Percentiles rank a stretch among this genome's conserved stretches.
Conservation (phyloP, 2,329 filamentous ascomycete genomes). For the Mycogone perniciosa region DNA sequence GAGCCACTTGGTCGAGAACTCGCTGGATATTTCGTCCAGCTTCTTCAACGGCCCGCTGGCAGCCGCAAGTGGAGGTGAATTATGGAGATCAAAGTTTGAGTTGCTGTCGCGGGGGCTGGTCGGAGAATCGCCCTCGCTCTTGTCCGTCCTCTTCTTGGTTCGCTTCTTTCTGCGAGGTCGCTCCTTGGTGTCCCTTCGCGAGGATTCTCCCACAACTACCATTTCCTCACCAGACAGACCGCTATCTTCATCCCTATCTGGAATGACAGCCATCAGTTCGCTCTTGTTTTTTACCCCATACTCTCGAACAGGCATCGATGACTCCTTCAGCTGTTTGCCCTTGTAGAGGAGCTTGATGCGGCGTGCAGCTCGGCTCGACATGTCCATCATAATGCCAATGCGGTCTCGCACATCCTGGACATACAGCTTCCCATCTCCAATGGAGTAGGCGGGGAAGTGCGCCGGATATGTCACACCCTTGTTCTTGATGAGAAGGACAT, state of each 20-base stretch:
- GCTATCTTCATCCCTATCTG: slow-evolving; percentile 32
- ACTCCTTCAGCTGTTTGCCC: slow-evolving; percentile 62
- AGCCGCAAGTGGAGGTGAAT: slow-evolving; percentile 23
- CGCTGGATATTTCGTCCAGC: slow-evolving; percentile 57
- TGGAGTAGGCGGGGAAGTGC: slow-evolving; percentile 69
- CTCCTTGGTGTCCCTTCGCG: slow-evolving; percentile 28
- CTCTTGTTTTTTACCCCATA: slow-evolving; percentile 57
- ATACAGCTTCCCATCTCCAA: slow-evolving; percentile 64
- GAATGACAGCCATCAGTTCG: slow-evolving; percentile 48
- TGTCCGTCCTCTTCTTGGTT: slow-evolving; percentile 38
- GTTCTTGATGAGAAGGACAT: slow-evolving; percentile 64
- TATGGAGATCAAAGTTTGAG: slow-evolving; percentile 29
- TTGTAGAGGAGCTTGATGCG: slow-evolving; percentile 67
- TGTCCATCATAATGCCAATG: slow-evolving; percentile 59
- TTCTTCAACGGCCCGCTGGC: slow-evolving; percentile 42
- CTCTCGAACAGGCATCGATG: slow-evolving; percentile 48
- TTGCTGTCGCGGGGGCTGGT: slow-evolving; percentile 41
- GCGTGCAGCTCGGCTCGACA: slow-evolving; percentile 45
- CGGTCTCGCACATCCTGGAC: slow-evolving; percentile 62
- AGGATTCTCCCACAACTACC: slow-evolving; percentile 41
- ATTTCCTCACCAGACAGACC: slow-evolving; percentile 38
- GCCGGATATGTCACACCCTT: slow-evolving; percentile 60
- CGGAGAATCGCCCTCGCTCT: slow-evolving; percentile 33
- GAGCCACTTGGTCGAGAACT: slow-evolving; percentile 59
- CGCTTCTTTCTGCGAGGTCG: slow-evolving; percentile 33